phyloP scores from a whole-genome alignment of 2,329 filamentous ascomycete species.

The Sphaerulina vaccinii region DNA sequence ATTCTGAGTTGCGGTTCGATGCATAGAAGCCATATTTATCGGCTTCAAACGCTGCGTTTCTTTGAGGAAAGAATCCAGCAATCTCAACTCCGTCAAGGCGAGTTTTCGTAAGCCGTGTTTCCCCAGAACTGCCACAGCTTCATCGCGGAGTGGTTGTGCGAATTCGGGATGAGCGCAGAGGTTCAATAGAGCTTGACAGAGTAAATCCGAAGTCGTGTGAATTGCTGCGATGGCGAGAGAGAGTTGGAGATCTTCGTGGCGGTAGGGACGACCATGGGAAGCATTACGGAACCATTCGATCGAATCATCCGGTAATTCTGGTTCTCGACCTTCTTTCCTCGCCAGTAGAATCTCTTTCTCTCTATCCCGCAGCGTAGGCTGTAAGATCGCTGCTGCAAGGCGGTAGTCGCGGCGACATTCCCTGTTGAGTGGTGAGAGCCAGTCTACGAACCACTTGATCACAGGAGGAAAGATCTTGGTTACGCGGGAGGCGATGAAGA shows the following conservation, averaged over 20 bases:
- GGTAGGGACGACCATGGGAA: constrained; percentile 22
- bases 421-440: constrained; percentile 37
- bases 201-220: constrained; percentile 33
- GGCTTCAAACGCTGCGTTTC: constrained; percentile 35
- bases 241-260: constrained; percentile 27
- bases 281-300: constrained; percentile 34
- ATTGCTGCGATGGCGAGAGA: constrained; percentile 29
- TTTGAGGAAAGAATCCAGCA: constrained; percentile 39
- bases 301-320: constrained; percentile 27
- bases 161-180: constrained; percentile 25
- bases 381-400: constrained; percentile 37
- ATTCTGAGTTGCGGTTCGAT: constrained; percentile 27
- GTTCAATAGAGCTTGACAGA: constrained; percentile 27
- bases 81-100: constrained; percentile 32
- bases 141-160: constrained; percentile 21
- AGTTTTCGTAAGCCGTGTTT: constrained; percentile 34
- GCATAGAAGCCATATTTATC: constrained; percentile 24
- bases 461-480: constrained; percentile 39
- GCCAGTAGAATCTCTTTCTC: constrained; percentile 19
- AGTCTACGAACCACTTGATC: constrained; percentile 38
- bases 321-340: constrained; percentile 20
- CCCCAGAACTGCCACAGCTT: constrained; percentile 29
- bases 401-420: constrained; percentile 35
- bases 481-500: constrained; percentile 35
- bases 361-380: constrained; percentile 34